Evolutionary conservation across 106 monocot species (phyloP).

Genomic region (Hemerocallis citrina): DNA sequence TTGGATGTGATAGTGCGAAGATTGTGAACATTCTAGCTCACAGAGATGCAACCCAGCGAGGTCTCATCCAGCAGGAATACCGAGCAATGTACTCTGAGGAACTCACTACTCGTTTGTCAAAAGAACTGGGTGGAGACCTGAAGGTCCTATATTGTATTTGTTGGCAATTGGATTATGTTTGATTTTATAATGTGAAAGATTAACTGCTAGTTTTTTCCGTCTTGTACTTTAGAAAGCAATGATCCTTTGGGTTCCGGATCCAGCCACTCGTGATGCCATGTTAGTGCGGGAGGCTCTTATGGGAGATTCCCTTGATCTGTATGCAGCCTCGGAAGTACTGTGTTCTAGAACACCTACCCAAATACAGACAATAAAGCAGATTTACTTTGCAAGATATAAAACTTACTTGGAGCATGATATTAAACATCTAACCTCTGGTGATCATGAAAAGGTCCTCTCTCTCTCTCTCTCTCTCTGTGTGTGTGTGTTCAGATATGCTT

Average conservation of each 20-base stretch:
- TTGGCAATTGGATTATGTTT: no score
- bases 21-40: slow-evolving; percentile 49
- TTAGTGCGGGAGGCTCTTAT: slow-evolving; percentile 38
- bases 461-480: no score
- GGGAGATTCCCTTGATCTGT: slow-evolving; percentile 37
- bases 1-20: slow-evolving; percentile 38
- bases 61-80: slow-evolving; percentile 72
- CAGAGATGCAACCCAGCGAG: slow-evolving; percentile 50
- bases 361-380: slow-evolving; percentile 67
- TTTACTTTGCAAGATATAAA: slow-evolving; percentile 46
- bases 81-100: slow-evolving; percentile 52
- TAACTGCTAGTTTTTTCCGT: neutral
- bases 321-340: slow-evolving; percentile 59
- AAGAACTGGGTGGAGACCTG: slow-evolving; percentile 51
- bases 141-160: slow-evolving; percentile 21
- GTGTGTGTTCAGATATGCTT: no score
- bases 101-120: slow-evolving; percentile 28
- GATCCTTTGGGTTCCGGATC: slow-evolving; percentile 70
- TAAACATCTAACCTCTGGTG: slow-evolving; percentile 30
- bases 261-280: slow-evolving; percentile 56
- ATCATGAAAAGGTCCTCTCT: slow-evolving; percentile 51
- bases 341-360: slow-evolving; percentile 66
- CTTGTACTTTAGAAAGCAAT: slow-evolving; percentile 41
- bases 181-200: no score
- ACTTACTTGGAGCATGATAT: slow-evolving; percentile 59